phyloP scores from a whole-genome alignment of 1,284 basidiomycete species.

The Melampsora abietis-canadensis region DNA sequence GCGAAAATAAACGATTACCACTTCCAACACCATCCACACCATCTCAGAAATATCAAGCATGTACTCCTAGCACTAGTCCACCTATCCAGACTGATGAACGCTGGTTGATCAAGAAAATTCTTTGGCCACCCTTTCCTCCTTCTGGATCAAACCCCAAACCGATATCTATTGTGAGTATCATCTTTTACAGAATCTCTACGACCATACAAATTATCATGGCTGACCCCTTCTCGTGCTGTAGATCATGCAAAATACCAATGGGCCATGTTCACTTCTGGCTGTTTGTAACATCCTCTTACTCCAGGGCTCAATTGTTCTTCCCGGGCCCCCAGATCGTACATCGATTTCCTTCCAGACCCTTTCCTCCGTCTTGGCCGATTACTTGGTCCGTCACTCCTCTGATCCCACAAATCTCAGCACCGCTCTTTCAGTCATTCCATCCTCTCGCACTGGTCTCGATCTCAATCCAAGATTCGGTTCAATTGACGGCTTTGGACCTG shows the following conservation, averaged over 20 bases:
- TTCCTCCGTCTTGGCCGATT: conserved; percentile 74
- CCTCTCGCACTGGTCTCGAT: conserved; percentile 73
- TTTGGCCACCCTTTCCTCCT: conserved; percentile 34
- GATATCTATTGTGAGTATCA: conserved; percentile 14
- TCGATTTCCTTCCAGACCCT: conserved; percentile 79
- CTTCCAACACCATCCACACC: no score
- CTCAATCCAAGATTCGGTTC: conserved; percentile 76
- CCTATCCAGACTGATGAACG: conserved; percentile 33
- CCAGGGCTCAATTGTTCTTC: conserved; percentile 69
- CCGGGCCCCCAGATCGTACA: conserved; percentile 60
- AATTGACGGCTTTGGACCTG: conserved; percentile 62
- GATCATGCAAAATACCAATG: conserved; percentile 57
- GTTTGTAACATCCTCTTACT: conserved; percentile 82
- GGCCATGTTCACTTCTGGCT: conserved; percentile 82
- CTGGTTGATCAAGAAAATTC: conserved; percentile 30
- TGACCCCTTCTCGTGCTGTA: conserved; percentile 15
- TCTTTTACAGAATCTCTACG: neutral
- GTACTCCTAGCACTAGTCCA: conserved; percentile 70
- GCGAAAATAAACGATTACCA: no score
- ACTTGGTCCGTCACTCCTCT: conserved; percentile 65
- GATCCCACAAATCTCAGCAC: conserved; percentile 63
- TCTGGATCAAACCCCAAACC: conserved; percentile 6
- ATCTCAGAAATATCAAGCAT: conserved; percentile 67
- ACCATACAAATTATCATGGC: conserved; percentile 10
- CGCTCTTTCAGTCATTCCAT: conserved; percentile 75